Percentiles rank a stretch among this genome's conserved stretches.
Conservation (phyloP, 495 filamentous ascomycete species). For the Apodospora peruviana region DNA sequence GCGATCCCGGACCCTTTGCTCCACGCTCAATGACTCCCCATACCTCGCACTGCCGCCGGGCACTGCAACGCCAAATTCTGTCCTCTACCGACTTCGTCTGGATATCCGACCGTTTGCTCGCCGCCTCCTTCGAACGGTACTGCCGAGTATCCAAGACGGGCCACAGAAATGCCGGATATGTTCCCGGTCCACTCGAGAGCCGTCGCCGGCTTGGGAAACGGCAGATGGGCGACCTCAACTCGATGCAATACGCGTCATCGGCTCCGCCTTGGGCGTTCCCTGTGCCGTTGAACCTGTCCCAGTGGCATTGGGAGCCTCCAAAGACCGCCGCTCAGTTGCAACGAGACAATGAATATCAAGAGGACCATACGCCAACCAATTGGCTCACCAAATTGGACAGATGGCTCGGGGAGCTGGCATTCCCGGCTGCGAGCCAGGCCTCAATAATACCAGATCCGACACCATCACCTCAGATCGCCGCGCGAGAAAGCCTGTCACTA, state of each 20-base stretch:
- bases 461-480: not conserved
- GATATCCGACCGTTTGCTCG: constrained; percentile 39
- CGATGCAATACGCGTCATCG: constrained; percentile 27
- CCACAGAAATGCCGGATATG: constrained; percentile 23
- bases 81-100: constrained; percentile 32
- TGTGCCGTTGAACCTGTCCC: constrained; percentile 30
- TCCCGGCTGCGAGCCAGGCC: not conserved
- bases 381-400: not conserved
- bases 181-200: constrained; percentile 47
- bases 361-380: not conserved
- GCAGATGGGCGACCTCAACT: constrained; percentile 40
- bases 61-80: constrained; percentile 29
- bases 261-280: constrained; percentile 37
- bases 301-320: constrained; percentile 48
- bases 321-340: constrained; percentile 6
- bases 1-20: not conserved
- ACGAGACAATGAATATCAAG: not conserved
- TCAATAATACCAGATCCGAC: not conserved
- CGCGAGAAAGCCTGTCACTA: not conserved
- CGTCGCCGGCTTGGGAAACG: constrained; percentile 47
- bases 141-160: constrained; percentile 19
- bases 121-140: constrained; percentile 35
- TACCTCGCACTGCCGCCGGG: constrained; percentile 35
- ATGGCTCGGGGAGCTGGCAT: not conserved
- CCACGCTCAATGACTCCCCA: constrained; percentile 29